Conservation (phyloP, 129 eudicot species). For the Lactuca sativa region DNA sequence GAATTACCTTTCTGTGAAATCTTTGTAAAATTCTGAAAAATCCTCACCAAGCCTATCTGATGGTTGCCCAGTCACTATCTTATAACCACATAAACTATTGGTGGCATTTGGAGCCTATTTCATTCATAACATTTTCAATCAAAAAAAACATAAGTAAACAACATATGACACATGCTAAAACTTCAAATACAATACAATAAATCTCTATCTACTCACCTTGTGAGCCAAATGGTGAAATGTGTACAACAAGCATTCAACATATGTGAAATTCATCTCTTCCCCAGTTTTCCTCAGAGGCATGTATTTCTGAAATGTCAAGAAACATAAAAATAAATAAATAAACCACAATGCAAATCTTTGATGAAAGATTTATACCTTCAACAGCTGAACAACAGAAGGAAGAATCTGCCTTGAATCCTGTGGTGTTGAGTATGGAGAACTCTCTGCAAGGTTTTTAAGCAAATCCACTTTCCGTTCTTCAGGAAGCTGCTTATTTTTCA, state of each 20-base stretch:
- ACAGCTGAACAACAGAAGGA: slow-evolving; percentile 72
- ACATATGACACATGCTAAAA: not conserved
- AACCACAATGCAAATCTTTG: not conserved
- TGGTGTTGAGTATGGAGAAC: slow-evolving; percentile 84
- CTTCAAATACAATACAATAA: not conserved
- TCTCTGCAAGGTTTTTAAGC: slow-evolving; percentile 91
- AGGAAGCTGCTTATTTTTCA: slow-evolving; percentile 53
- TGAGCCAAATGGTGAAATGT: slow-evolving; percentile 89
- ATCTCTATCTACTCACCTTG: slow-evolving; percentile 47
- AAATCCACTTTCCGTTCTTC: slow-evolving; percentile 83
- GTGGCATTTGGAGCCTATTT: slow-evolving; percentile 94
- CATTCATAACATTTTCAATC: not conserved
- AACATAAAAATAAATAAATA: not conserved
- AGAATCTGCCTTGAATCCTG: slow-evolving; percentile 89
- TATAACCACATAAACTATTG: slow-evolving; percentile 89
- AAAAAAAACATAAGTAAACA: not conserved
- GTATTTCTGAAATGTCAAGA: slow-evolving; percentile 54
- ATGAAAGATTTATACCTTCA: slow-evolving; percentile 50
- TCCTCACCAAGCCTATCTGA: slow-evolving; percentile 99
- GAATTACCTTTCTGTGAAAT: slow-evolving; percentile 77
- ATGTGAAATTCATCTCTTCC: slow-evolving; percentile 93
- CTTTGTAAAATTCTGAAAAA: slow-evolving; percentile 80
- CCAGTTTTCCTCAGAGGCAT: slow-evolving; percentile 86
- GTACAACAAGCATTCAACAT: slow-evolving; percentile 82
- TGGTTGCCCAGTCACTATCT: slow-evolving; percentile 96